phyloP scores from a whole-genome alignment of 305 asterid genomes.

The Fraxinus greggii region DNA sequence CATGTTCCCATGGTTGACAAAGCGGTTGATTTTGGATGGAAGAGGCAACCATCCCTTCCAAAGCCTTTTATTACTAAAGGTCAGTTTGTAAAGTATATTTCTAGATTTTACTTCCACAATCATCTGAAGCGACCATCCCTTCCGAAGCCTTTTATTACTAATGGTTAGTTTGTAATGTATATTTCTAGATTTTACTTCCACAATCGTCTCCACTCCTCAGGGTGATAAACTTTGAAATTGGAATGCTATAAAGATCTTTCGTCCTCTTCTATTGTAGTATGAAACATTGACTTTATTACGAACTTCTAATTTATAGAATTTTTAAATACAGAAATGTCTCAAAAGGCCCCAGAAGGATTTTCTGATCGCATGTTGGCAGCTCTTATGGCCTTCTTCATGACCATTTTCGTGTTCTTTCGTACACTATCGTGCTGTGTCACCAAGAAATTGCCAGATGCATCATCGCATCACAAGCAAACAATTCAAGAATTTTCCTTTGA shows the following conservation, averaged over 20 bases:
- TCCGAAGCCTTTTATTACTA: slow-evolving; percentile 48
- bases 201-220: background rate
- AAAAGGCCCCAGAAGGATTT: slow-evolving; percentile 59
- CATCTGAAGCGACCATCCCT: slow-evolving; percentile 30
- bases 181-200: slow-evolving; percentile 10
- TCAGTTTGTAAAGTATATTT: slow-evolving; percentile 28
- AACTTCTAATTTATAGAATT: background rate
- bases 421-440: slow-evolving; percentile 46
- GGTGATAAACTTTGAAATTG: background rate
- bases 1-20: slow-evolving; percentile 99
- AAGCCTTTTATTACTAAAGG: slow-evolving; percentile 63
- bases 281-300: slow-evolving; percentile 1
- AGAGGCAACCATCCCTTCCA: slow-evolving; percentile 59
- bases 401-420: slow-evolving; percentile 54
- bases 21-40: slow-evolving; percentile 93
- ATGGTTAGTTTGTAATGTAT: slow-evolving; percentile 48
- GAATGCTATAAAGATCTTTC: background rate
- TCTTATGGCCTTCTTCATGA: slow-evolving; percentile 72
- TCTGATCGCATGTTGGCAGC: slow-evolving; percentile 52
- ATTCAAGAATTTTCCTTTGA: slow-evolving; percentile 52
- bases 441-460: slow-evolving; percentile 53
- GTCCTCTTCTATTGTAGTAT: background rate
- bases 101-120: slow-evolving; percentile 5
- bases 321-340: slow-evolving; percentile 48
- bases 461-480: slow-evolving; percentile 39